Percentiles rank a stretch among this genome's conserved stretches.
Evolutionary conservation across 192 early-diverging fungal species (phyloP).

Genomic region (Backusella macrospora): DNA sequence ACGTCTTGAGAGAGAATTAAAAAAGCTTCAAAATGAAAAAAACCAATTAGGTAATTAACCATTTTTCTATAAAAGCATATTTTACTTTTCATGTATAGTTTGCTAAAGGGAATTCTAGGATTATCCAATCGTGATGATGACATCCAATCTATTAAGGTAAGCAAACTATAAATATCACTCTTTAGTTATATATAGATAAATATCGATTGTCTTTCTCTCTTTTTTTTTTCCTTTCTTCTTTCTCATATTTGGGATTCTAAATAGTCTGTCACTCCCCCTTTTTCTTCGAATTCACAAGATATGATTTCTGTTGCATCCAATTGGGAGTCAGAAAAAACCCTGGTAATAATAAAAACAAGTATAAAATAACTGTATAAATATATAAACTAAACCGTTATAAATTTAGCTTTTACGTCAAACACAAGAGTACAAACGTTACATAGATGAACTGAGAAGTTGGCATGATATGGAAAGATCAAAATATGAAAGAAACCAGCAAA

Average conservation of each 20-base stretch:
- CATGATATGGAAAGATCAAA: constrained; percentile 15
- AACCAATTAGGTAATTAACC: neutral
- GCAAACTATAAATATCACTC: neutral
- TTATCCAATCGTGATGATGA: constrained; percentile 8
- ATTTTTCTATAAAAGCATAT: neutral
- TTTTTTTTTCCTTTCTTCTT: neutral
- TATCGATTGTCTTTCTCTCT: no score
- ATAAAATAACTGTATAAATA: no score
- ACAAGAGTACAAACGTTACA: neutral
- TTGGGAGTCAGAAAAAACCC: constrained; percentile 1
- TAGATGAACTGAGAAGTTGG: neutral
- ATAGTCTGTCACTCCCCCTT: neutral
- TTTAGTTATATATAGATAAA: no score
- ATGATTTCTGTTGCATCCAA: constrained; percentile 1
- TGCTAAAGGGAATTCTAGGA: neutral
- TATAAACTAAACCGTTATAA: neutral
- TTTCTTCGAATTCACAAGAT: constrained; percentile 4
- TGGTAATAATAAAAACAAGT: neutral
- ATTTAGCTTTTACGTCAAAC: constrained; percentile 19
- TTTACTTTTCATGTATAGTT: neutral
- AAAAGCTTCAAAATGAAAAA: neutral
- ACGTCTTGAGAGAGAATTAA: constrained; percentile 6
- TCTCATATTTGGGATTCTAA: neutral
- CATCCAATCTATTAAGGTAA: neutral
- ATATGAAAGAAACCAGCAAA: constrained; percentile 1